Evolutionary conservation across 106 monocot species (phyloP).

Genomic region (Acorus calamus): DNA sequence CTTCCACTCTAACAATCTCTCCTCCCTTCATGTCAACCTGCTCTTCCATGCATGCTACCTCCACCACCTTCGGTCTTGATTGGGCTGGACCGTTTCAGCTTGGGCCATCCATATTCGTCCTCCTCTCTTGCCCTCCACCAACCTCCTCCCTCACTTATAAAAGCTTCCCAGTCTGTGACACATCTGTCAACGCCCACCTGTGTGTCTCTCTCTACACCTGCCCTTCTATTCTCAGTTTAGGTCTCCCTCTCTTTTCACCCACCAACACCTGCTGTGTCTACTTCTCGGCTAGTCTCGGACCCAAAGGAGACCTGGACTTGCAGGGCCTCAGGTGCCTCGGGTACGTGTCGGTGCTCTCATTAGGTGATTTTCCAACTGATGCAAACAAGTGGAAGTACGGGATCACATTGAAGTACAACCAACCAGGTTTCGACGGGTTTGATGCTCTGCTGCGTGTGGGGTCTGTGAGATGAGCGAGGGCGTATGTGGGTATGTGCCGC

Average conservation of each 20-base stretch:
- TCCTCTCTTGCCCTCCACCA: constrained; percentile 19
- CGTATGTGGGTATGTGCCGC: constrained; percentile 20
- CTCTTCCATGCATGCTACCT: constrained; percentile 16
- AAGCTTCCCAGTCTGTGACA: constrained; percentile 7
- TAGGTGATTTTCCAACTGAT: constrained; percentile 17
- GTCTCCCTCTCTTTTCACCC: constrained; percentile 13
- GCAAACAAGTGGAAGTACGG: constrained; percentile 25
- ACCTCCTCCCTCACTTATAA: constrained; percentile 13
- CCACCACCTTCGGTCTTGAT: constrained; percentile 22
- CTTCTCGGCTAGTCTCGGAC: constrained; percentile 17
- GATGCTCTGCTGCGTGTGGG: constrained; percentile 6
- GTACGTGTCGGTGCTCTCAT: constrained; percentile 21
- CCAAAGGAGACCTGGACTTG: constrained; percentile 23
- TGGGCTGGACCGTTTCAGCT: constrained; percentile 29
- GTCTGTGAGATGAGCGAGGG: constrained; percentile 17
- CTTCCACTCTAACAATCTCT: constrained; percentile 18
- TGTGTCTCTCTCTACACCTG: constrained; percentile 10
- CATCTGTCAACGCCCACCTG: not conserved
- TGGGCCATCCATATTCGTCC: constrained; percentile 20
- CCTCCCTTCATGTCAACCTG: constrained; percentile 29
- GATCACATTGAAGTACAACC: constrained; percentile 13
- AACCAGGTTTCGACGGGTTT: constrained; percentile 1
- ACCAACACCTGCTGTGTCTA: constrained; percentile 25
- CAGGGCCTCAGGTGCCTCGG: constrained; percentile 14
- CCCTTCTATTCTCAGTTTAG: constrained; percentile 7